Base-by-base conservation (phyloP, 805 yeast genomes). In the Kluyveromyces nonfermentans region DNA sequence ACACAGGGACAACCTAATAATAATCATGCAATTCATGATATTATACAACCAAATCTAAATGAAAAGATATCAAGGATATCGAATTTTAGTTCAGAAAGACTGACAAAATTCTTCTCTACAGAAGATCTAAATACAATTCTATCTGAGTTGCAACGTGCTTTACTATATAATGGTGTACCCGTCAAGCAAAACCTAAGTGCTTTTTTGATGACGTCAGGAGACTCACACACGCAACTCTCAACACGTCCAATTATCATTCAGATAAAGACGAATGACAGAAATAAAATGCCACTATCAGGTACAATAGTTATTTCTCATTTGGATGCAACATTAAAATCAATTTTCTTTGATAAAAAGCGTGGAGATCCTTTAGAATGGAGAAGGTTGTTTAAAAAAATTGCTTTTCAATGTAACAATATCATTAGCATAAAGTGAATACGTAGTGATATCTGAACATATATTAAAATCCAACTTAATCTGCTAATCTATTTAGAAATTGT, bases 291-390 rank as follows among this genome's bases (percentile, higher is more conserved):
- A 1, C 54, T 78, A 6, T 55, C 67, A 20, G 84, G 85, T 0
- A 59, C 62, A 18, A 69, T 78, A 39, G 65, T 64, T 21, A 67
- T 78, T 9, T 56, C 65, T 2, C 58, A 62, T 32, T 55, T 73
- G 1, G 70, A 66, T 28, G 64, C 65, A 22, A 56, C 59, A 9
- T 63, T 72, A 42, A 70, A 74, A 45, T 73, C 71, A 41, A 68
- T 82, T 0, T 76, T 73, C 42, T 80, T 82, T 51, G 59, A 72
- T 32, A 77, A 76, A 50, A 64, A 71, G 3, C 70, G 71, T 31
- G 85, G 84, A 0, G 87, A 82, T 60, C 87, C 88, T 0, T 56
- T 82, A 34, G 88, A 82, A 57, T 82, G 88, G 88, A 69, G 88
- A 59, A 62, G 78, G 14, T 63, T 82, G 16, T 82, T 82, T 62